Evolutionary conservation across 2,329 filamentous ascomycete genomes (phyloP).

Genomic region (Aspergillus fischeri): DNA sequence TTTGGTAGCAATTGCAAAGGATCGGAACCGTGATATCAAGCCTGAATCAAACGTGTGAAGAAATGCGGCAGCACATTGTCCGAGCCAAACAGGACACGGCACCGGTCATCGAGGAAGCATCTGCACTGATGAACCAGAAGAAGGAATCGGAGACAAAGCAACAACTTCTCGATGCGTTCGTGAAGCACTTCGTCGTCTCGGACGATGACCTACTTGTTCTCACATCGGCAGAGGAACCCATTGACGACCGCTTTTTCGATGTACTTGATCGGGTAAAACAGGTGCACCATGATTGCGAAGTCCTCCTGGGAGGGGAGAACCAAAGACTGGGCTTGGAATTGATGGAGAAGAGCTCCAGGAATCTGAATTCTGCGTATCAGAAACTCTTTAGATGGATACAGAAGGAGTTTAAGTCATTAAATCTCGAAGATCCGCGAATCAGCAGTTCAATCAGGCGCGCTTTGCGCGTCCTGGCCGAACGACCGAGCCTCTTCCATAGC

Average conservation of each 20-base stretch:
- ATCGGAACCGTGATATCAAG: constrained; percentile 75
- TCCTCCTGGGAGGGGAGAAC: constrained; percentile 83
- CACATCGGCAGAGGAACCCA: constrained; percentile 73
- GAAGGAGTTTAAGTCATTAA: constrained; percentile 84
- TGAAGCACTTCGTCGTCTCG: constrained; percentile 75
- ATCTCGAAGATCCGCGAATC: constrained; percentile 92
- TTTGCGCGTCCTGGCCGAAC: constrained; percentile 80
- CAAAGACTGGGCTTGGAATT: constrained; percentile 84
- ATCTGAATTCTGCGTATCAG: constrained; percentile 85
- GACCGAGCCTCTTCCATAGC: constrained; percentile 85
- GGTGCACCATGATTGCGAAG: constrained; percentile 82
- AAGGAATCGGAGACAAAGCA: constrained; percentile 75
- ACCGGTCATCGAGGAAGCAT: constrained; percentile 73
- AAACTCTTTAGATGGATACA: constrained; percentile 96
- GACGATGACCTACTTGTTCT: constrained; percentile 74
- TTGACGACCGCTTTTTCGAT: constrained; percentile 80
- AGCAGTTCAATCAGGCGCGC: constrained; percentile 78
- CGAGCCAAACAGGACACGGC: constrained; percentile 71
- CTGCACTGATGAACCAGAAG: constrained; percentile 67
- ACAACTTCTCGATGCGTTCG: constrained; percentile 71
- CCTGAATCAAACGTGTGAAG: constrained; percentile 73
- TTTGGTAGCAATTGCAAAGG: constrained; percentile 70
- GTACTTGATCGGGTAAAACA: constrained; percentile 75
- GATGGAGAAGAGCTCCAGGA: constrained; percentile 83
- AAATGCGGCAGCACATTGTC: constrained; percentile 73